Base-by-base conservation (phyloP, 257 asterid species). In the Scutellaria minor region DNA sequence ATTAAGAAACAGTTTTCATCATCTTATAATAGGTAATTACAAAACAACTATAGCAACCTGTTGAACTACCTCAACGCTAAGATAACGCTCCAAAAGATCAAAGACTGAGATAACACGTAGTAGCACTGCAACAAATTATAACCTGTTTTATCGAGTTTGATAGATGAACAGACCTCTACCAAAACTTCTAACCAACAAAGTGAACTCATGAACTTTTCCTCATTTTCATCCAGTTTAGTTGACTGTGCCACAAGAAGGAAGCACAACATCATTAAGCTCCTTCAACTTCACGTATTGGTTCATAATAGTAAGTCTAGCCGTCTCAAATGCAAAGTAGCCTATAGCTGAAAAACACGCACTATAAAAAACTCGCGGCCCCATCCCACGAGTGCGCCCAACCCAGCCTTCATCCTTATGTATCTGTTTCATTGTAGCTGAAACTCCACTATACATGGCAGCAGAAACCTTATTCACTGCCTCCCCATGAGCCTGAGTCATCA, bases 321-420 rank as follows among this genome's bases (percentile, higher is more conserved):
- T 94, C 86, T 94, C 99, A 73, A 94, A 94, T 0, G 99, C 97
- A 56, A 88, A 94, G 86, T 92, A 94, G 20, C 99, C 99, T 18
- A 94, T 76, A 71, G 99, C 99, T 5, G 99, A 92, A 79, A 94
- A 91, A 75, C 96, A 88, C 1, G 98, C 95, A 74, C 99, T 92
- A 59, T 92, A 86, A 74, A 91, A 87, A 15, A 94, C 96, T 68
- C 99, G 86, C 59, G 98, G 98, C 58, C 98, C 97, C 93, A 94
- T 92, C 78, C 98, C 99, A 9, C 93, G 90, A 1, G 96, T 89
- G 66, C 91, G 87, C 20, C 99, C 99, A 39, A 91, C 84, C 97
- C 89, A 89, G 37, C 99, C 97, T 87, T 94, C 98, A 64, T 92
- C 99, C 83, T 68, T 86, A 48, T 90, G 78, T 72, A 92, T 94